Conservation (phyloP, 2,329 filamentous ascomycete species). For the Neonectria punicea region DNA sequence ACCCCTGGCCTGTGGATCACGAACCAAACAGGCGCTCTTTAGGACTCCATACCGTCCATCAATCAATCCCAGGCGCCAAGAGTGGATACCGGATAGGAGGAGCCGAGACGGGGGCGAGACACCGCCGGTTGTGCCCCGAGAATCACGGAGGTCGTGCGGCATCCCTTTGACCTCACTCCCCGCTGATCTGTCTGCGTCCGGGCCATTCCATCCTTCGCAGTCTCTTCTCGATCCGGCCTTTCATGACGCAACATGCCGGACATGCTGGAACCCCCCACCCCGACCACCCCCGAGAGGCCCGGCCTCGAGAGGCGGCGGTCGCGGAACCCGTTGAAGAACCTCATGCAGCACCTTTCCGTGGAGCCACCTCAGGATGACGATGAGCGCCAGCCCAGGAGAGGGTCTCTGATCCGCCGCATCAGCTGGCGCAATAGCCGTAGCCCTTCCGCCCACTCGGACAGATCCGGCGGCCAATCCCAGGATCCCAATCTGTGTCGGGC, state of each 20-base stretch:
- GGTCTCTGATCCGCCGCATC: slow-evolving; percentile 49
- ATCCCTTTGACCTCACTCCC: slow-evolving; percentile 25
- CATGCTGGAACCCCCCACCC: slow-evolving; percentile 41
- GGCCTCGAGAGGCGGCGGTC: slow-evolving; percentile 46
- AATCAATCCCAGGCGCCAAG: slow-evolving; percentile 33
- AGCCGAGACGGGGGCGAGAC: slow-evolving; percentile 40
- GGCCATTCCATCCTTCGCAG: neutral
- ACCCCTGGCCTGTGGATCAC: slow-evolving; percentile 19
- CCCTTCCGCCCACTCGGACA: slow-evolving; percentile 49
- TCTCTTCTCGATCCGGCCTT: neutral
- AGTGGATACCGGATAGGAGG: slow-evolving; percentile 41
- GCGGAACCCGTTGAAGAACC: slow-evolving; percentile 49
- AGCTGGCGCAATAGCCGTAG: slow-evolving; percentile 51
- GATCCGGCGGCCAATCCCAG: slow-evolving; percentile 39
- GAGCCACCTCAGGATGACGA: slow-evolving; percentile 45
- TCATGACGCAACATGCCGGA: slow-evolving; percentile 43
- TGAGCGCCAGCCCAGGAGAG: slow-evolving; percentile 41
- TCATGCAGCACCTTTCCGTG: slow-evolving; percentile 52
- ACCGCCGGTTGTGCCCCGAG: slow-evolving; percentile 36
- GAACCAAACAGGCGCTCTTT: slow-evolving; percentile 13
- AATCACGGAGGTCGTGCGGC: slow-evolving; percentile 40
- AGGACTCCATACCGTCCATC: slow-evolving; percentile 6
- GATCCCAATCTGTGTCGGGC: slow-evolving; percentile 46
- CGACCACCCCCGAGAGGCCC: slow-evolving; percentile 37
- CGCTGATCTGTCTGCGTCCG: slow-evolving; percentile 5